Percentiles rank a stretch among this genome's conserved stretches.
These are phyloP conservation scores for Echria macrotheca DNA, from an alignment of 495 filamentous ascomycete species.

Conservation along the genomic window DNA sequence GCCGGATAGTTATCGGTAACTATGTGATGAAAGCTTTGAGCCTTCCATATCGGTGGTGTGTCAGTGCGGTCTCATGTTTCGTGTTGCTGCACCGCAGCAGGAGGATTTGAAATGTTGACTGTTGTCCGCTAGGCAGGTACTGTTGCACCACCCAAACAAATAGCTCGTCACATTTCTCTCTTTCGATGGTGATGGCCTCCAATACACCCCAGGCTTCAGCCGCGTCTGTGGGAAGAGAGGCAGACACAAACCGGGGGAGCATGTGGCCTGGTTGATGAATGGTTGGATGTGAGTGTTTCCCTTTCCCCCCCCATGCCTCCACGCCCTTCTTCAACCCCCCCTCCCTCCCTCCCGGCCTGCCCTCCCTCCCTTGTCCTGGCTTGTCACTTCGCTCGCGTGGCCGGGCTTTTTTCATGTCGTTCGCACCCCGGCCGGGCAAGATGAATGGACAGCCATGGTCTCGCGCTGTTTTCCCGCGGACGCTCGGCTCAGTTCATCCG, in stretches of 20 bases:
- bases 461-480: neutral
- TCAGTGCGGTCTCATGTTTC: too few relatives aligned
- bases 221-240: neutral
- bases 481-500: constrained; percentile 2
- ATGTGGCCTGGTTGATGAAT: neutral
- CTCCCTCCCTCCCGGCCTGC: too few relatives aligned
- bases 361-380: too few relatives aligned
- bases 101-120: too few relatives aligned
- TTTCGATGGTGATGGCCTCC: neutral
- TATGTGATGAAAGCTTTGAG: too few relatives aligned
- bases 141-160: constrained; percentile 7
- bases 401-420: constrained; percentile 4
- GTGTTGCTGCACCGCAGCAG: too few relatives aligned
- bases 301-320: neutral
- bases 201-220: neutral
- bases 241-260: neutral
- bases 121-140: too few relatives aligned
- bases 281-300: neutral
- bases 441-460: neutral
- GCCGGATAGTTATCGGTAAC: too few relatives aligned
- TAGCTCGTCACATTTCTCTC: neutral
- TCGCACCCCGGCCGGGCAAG: neutral
- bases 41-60: too few relatives aligned
- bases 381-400: constrained; percentile 11
- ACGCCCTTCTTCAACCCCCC: neutral